Evolutionary conservation across 2,329 filamentous ascomycete genomes (phyloP).

Genomic region (Leptographium lundbergii): DNA sequence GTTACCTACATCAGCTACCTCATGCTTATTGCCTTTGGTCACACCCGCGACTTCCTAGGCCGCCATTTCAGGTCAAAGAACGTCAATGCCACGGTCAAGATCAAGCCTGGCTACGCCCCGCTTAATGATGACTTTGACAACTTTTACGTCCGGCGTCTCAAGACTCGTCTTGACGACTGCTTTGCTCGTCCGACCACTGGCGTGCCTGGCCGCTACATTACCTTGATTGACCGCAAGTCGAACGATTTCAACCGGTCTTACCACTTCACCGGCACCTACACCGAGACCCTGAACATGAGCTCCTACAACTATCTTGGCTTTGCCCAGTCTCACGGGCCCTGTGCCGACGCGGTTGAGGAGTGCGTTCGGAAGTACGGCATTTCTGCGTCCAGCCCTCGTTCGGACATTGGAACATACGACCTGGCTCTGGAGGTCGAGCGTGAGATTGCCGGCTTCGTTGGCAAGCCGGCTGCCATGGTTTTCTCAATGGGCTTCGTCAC

Average conservation of each 20-base stretch:
- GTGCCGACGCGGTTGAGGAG: conserved; percentile 84
- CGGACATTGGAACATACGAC: conserved; percentile 77
- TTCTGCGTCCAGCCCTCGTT: conserved; percentile 66
- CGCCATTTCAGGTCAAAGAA: conserved; percentile 84
- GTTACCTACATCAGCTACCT: conserved; percentile 98
- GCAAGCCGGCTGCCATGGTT: conserved; percentile 88
- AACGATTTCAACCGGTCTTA: conserved; percentile 88
- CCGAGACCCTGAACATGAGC: conserved; percentile 95
- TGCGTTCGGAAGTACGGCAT: conserved; percentile 76
- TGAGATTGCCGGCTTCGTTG: conserved; percentile 79
- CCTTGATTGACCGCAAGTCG: conserved; percentile 78
- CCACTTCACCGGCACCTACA: conserved; percentile 76
- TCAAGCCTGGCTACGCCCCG: conserved; percentile 80
- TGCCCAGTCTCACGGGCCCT: conserved; percentile 92
- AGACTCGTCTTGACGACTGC: conserved; percentile 92
- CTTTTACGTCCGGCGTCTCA: conserved; percentile 88
- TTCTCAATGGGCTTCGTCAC: conserved; percentile 99
- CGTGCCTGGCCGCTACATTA: conserved; percentile 89
- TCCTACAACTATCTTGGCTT: conserved; percentile 99
- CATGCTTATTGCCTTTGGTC: conserved; percentile 87
- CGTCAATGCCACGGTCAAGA: conserved; percentile 67
- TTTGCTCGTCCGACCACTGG: conserved; percentile 88
- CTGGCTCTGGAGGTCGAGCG: conserved; percentile 81
- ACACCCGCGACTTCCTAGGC: conserved; percentile 94
- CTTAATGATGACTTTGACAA: conserved; percentile 98